Conservation (phyloP, 2,329 filamentous ascomycete genomes). For the Fusarium armeniacum region DNA sequence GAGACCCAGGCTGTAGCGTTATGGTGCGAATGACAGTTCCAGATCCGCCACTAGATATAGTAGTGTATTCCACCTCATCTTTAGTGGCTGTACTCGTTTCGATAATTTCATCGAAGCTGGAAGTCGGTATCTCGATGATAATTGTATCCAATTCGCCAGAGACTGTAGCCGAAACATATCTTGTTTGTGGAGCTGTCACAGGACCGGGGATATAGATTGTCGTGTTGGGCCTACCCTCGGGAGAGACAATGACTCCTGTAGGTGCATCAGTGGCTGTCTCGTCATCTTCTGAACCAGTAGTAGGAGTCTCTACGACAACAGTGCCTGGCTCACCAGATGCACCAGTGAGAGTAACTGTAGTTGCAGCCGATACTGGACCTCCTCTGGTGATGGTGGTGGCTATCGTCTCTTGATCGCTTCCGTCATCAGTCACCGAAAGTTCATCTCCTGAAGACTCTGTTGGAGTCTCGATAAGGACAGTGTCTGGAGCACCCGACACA, state of each 20-base stretch:
- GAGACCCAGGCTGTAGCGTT: background rate
- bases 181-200: background rate
- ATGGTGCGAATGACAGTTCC: background rate
- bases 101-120: background rate
- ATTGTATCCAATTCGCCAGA: conserved; percentile 12
- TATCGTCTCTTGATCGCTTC: background rate
- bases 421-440: background rate
- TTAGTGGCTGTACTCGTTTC: no score
- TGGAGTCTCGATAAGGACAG: conserved; percentile 13
- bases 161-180: conserved; percentile 10
- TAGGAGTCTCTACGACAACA: conserved; percentile 2
- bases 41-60: conserved; percentile 3
- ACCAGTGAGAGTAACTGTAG: background rate
- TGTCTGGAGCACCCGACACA: background rate
- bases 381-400: conserved; percentile 4
- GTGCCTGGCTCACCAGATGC: conserved; percentile 5
- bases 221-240: background rate
- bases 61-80: background rate
- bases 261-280: background rate
- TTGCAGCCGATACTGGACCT: background rate
- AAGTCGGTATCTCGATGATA: conserved; percentile 4
- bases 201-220: background rate
- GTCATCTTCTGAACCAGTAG: background rate
- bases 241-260: background rate
- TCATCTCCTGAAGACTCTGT: background rate